These are phyloP conservation scores for Microbotryum violaceum DNA, from an alignment of 1,284 basidiomycete genomes.

Conservation along the genomic window DNA sequence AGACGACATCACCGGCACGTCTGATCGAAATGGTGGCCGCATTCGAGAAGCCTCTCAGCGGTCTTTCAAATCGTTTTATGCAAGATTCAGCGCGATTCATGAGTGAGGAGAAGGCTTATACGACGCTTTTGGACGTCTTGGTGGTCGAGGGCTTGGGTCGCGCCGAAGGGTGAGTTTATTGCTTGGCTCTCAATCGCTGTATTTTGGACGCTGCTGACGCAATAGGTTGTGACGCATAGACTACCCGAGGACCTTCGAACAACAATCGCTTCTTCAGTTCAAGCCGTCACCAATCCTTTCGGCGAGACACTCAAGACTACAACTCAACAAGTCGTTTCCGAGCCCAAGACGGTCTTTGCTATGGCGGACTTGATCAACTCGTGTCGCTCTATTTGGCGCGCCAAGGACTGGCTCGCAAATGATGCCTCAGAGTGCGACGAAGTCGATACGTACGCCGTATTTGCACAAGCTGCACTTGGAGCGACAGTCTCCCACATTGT, in stretches of 20 bases:
- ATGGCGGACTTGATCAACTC: constrained; percentile 5
- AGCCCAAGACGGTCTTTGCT: not conserved
- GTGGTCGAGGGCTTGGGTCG: constrained; percentile 1
- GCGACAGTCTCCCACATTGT: not conserved
- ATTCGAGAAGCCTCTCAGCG: constrained; percentile 10
- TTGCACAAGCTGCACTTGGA: constrained; percentile 4
- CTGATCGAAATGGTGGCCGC: constrained; percentile 1
- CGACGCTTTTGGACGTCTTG: constrained; percentile 11
- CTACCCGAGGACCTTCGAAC: not conserved
- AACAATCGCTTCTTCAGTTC: not conserved
- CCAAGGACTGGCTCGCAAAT: constrained; percentile 9
- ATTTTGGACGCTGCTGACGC: not conserved
- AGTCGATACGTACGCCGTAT: constrained; percentile 4
- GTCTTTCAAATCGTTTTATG: constrained; percentile 10
- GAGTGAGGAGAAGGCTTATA: constrained; percentile 14
- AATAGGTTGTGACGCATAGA: not conserved
- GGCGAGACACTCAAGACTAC: constrained; percentile 1
- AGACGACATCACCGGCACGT: not conserved
- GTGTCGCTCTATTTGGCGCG: constrained; percentile 2
- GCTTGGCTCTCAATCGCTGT: not conserved
- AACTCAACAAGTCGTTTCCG: not conserved
- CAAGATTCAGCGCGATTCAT: not conserved
- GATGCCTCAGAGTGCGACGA: constrained; percentile 2
- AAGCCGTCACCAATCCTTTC: constrained; percentile 8
- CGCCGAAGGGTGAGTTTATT: not conserved